Percentiles rank a stretch among this genome's conserved stretches.
Conservation (phyloP, 306 rosid genomes). For the Begonia loranthoides region DNA sequence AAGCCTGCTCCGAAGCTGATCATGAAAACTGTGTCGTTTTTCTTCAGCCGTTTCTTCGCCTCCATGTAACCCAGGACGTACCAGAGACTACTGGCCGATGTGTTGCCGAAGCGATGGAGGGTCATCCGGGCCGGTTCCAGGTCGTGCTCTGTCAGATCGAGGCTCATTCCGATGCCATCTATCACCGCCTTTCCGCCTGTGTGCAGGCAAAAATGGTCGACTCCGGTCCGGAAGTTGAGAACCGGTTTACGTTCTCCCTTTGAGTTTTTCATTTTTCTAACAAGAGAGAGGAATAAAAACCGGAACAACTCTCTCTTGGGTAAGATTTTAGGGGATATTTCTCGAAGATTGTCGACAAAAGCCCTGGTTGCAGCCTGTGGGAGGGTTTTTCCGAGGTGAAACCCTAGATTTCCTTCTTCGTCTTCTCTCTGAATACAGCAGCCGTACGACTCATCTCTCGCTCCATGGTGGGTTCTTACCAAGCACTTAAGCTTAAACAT, state of each 20-base stretch:
- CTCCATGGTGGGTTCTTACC: conserved; percentile 11
- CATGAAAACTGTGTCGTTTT: conserved; percentile 53
- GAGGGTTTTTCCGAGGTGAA: conserved; percentile 38
- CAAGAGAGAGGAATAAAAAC: conserved; percentile 19
- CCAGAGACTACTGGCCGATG: conserved; percentile 83
- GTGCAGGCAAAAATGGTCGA: conserved; percentile 76
- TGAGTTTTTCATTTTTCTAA: conserved; percentile 15
- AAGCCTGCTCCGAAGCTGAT: conserved; percentile 96
- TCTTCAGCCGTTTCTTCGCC: conserved; percentile 67
- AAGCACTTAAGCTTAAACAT: conserved; percentile 2
- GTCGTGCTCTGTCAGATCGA: conserved; percentile 43
- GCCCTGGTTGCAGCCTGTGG: conserved; percentile 77
- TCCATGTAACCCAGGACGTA: conserved; percentile 89
- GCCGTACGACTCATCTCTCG: conserved; percentile 4
- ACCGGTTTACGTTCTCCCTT: conserved; percentile 18
- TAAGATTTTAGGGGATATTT: conserved; percentile 48
- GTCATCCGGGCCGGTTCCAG: conserved; percentile 94
- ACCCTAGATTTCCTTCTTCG: conserved; percentile 19
- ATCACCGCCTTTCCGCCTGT: conserved; percentile 91
- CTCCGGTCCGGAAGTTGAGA: conserved; percentile 46
- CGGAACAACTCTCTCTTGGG: conserved; percentile 57
- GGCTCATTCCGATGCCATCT: conserved; percentile 60
- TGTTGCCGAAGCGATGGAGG: conserved; percentile 78
- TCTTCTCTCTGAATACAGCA: conserved; percentile 7
- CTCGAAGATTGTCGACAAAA: conserved; percentile 56